phyloP scores from a whole-genome alignment of 495 filamentous ascomycete species.

The Tuber umbilicatum region DNA sequence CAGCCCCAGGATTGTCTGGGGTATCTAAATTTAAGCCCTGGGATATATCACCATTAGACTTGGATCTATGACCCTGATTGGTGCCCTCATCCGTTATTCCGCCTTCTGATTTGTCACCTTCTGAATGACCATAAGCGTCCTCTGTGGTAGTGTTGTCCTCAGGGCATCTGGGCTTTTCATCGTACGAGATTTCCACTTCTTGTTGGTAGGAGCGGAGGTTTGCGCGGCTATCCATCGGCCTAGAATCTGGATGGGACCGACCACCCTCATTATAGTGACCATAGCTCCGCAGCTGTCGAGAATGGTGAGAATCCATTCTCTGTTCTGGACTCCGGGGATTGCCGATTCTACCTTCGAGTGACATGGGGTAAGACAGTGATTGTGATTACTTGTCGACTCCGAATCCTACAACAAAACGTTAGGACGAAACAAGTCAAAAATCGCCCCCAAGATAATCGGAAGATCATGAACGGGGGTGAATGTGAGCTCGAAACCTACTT shows the following conservation, averaged over 20 bases:
- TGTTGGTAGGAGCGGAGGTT: conserved; percentile 30
- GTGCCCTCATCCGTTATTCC: conserved; percentile 33
- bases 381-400: background rate
- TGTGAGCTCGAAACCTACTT: conserved; percentile 1
- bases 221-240: conserved; percentile 31
- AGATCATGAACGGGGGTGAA: background rate
- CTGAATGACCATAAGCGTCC: conserved; percentile 28
- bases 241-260: conserved; percentile 32
- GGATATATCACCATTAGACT: conserved; percentile 26
- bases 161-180: conserved; percentile 26
- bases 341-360: conserved; percentile 27
- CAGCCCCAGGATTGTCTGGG: conserved; percentile 18
- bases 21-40: conserved; percentile 22
- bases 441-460: background rate
- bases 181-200: conserved; percentile 31
- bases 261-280: conserved; percentile 33
- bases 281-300: conserved; percentile 34
- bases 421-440: background rate
- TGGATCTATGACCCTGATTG: conserved; percentile 17
- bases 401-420: background rate
- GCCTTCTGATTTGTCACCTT: conserved; percentile 14
- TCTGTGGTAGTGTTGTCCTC: conserved; percentile 13
- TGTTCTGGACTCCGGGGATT: conserved; percentile 33
- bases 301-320: conserved; percentile 32
- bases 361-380: conserved; percentile 10